Percentiles rank a stretch among this genome's conserved stretches.
Conservation (phyloP, 176 grass and related monocot species). For the Luzula sylvatica region DNA sequence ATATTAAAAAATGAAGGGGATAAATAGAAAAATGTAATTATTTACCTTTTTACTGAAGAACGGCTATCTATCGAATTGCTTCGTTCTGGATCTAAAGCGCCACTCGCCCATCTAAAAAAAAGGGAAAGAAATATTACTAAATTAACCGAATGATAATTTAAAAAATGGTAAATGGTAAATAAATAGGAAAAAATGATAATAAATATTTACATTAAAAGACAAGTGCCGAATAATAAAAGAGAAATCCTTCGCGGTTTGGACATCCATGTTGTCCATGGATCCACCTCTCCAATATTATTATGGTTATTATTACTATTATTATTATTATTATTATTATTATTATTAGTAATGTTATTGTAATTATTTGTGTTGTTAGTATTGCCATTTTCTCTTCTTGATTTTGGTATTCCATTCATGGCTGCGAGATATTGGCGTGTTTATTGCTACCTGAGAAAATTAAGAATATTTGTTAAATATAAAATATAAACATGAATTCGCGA, state of each 20-base stretch:
- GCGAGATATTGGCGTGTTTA: too few species aligned
- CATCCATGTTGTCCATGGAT: slow-evolving; percentile 89
- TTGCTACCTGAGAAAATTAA: too few species aligned
- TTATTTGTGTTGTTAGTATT: too few species aligned
- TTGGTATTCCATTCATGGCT: slow-evolving; percentile 27
- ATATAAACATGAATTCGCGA: too few species aligned
- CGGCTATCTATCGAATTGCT: slow-evolving; percentile 41
- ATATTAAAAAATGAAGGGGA: too few species aligned
- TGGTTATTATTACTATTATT: slow-evolving; percentile 38
- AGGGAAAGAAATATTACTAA: neutral
- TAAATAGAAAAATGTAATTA: neutral
- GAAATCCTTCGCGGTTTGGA: slow-evolving; percentile 83
- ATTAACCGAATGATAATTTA: too few species aligned
- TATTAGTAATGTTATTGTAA: slow-evolving; percentile 27
- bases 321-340: slow-evolving; percentile 31
- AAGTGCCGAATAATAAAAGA: slow-evolving; percentile 68
- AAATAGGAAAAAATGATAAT: too few species aligned
- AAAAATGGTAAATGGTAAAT: too few species aligned
- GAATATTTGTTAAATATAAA: too few species aligned
- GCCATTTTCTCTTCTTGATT: slow-evolving; percentile 30
- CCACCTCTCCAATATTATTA: slow-evolving; percentile 58
- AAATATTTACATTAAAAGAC: slow-evolving; percentile 89
- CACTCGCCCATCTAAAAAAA: slow-evolving; percentile 82
- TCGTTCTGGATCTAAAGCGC: slow-evolving; percentile 77
- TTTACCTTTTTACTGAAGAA: slow-evolving; percentile 75